Conservation (phyloP, 2,329 filamentous ascomycete genomes). For the Aspergillus intermedius region DNA sequence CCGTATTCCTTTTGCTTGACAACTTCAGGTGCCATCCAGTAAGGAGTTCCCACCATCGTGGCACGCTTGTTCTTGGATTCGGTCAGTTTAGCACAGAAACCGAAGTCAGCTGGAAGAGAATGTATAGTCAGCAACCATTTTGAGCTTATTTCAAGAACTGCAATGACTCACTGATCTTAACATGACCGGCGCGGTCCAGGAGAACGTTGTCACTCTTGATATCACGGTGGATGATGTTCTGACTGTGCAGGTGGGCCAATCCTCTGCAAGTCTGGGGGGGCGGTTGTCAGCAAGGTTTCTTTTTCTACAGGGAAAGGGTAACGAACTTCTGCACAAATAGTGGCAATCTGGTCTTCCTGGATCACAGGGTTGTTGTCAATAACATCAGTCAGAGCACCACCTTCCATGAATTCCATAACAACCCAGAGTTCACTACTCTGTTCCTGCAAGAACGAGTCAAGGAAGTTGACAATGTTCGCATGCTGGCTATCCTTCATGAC, state of each 20-base stretch:
- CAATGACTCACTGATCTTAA: conserved; percentile 83
- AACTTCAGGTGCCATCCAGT: conserved; percentile 99
- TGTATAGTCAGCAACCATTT: conserved; percentile 16
- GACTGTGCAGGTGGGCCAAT: conserved; percentile 84
- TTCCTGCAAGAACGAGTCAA: conserved; percentile 93
- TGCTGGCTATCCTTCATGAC: conserved; percentile 99
- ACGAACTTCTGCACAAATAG: conserved; percentile 88
- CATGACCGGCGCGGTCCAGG: conserved; percentile 85
- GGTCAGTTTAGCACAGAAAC: conserved; percentile 97
- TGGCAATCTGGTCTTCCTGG: conserved; percentile 94
- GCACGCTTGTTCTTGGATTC: conserved; percentile 95
- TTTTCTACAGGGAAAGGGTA: too few species aligned
- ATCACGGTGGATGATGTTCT: conserved; percentile 97
- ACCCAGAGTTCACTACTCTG: conserved; percentile 97
- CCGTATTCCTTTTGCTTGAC: conserved; percentile 99
- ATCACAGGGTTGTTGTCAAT: conserved; percentile 97
- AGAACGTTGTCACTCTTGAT: conserved; percentile 99
- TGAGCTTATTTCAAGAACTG: too few species aligned
- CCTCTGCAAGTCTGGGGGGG: conserved; percentile 77
- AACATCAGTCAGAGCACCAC: conserved; percentile 92
- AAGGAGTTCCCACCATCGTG: conserved; percentile 98
- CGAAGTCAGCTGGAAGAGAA: conserved; percentile 74
- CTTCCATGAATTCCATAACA: conserved; percentile 99
- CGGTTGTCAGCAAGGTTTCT: too few species aligned
- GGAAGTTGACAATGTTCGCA: conserved; percentile 97